phyloP scores from a whole-genome alignment of 305 asterid species.

The Fraxinus velutina region DNA sequence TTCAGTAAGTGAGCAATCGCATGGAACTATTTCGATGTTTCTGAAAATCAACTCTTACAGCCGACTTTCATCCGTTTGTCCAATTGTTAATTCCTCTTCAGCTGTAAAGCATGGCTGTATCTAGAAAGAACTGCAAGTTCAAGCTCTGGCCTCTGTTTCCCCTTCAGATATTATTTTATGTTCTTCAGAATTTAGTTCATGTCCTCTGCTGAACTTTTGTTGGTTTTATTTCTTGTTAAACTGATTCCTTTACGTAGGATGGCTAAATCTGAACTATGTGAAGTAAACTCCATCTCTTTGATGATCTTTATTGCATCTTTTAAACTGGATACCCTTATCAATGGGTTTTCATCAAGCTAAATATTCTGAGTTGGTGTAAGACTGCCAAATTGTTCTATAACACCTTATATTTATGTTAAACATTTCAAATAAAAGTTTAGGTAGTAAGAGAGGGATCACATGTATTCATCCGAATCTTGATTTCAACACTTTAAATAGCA shows the following conservation, averaged over 20 bases:
- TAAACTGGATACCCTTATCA: neutral
- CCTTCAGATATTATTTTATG: neutral
- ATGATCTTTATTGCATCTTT: neutral
- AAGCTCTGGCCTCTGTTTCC: neutral
- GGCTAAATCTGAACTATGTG: neutral
- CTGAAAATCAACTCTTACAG: neutral
- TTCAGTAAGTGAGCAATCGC: neutral
- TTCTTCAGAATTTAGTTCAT: neutral
- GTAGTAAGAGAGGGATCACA: neutral
- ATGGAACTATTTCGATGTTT: neutral
- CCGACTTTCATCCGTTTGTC: neutral
- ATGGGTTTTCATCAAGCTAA: neutral
- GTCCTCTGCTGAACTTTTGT: neutral
- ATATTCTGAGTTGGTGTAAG: neutral
- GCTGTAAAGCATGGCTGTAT: neutral
- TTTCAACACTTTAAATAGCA: neutral
- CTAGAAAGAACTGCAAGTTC: neutral
- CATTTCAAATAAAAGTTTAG: neutral
- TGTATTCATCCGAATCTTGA: neutral
- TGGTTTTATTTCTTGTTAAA: neutral
- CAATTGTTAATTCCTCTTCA: constrained; percentile 3
- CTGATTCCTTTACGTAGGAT: constrained; percentile 7
- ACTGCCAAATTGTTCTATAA: neutral
- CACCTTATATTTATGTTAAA: neutral
- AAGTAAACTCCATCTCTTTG: neutral